A percentile compares a stretch with the other conserved stretches of the same genome.
These are phyloP conservation scores for Pseudevernia furfuracea DNA, from an alignment of 495 filamentous ascomycete genomes.

Conservation along the genomic window DNA sequence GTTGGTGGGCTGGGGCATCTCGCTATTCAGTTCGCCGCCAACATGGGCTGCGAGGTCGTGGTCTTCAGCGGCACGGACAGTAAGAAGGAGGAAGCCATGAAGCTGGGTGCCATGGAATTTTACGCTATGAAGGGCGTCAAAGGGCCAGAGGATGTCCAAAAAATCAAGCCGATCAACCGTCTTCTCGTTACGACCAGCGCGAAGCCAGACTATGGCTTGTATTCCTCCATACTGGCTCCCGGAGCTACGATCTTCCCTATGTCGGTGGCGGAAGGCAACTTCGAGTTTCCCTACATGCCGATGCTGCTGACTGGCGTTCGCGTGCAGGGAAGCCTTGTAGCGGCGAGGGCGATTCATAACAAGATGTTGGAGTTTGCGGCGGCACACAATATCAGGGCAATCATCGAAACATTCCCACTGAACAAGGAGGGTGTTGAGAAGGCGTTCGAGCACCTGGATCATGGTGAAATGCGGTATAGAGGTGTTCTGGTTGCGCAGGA, in stretches of 20 bases:
- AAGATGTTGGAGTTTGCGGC: slow-evolving; percentile 55
- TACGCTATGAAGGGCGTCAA: slow-evolving; percentile 38
- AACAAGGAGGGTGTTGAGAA: slow-evolving; percentile 45
- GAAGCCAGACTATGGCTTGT: slow-evolving; percentile 38
- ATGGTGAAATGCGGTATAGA: slow-evolving; percentile 54
- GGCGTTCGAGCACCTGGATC: slow-evolving; percentile 44
- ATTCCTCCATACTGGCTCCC: slow-evolving; percentile 36
- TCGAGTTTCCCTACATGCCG: slow-evolving; percentile 47
- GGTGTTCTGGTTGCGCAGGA: slow-evolving; percentile 38
- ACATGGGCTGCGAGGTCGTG: slow-evolving; percentile 56
- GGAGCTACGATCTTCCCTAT: slow-evolving; percentile 47
- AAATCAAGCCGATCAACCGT: slow-evolving; percentile 33
- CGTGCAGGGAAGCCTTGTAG: slow-evolving; percentile 48
- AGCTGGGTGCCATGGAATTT: slow-evolving; percentile 46
- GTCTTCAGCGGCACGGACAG: slow-evolving; percentile 50
- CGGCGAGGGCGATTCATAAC: slow-evolving; percentile 40
- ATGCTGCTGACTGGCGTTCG: slow-evolving; percentile 41
- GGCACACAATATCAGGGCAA: slow-evolving; percentile 47
- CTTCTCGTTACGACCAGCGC: slow-evolving; percentile 44
- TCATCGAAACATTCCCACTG: slow-evolving; percentile 51
- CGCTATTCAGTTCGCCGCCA: slow-evolving; percentile 55
- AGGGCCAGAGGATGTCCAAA: slow-evolving; percentile 27
- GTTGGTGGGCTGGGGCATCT: slow-evolving; percentile 58
- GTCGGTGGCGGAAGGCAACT: slow-evolving; percentile 39
- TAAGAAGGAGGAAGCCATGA: slow-evolving; percentile 51